These are phyloP conservation scores for Xylaria sp. DNA, from an alignment of 2,329 filamentous ascomycete genomes.

Conservation along the genomic window DNA sequence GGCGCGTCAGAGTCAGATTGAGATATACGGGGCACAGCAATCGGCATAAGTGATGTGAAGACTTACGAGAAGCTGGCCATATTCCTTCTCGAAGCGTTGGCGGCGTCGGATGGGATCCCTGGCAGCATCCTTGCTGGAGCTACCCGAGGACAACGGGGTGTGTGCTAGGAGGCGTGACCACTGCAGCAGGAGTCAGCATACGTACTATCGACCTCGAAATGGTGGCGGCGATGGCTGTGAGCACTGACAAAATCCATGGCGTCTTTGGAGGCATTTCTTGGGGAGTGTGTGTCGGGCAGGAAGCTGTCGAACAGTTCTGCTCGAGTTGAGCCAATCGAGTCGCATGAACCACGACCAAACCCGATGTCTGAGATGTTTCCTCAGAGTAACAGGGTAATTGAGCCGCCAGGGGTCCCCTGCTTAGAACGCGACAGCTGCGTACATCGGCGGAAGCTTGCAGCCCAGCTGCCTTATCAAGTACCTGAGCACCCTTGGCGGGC, in stretches of 20 bases:
- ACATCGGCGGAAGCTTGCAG: too few relatives aligned
- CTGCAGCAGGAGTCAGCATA: slow-evolving; percentile 42
- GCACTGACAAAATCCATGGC: slow-evolving; percentile 61
- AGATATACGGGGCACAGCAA: too few relatives aligned
- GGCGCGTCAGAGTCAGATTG: not conserved
- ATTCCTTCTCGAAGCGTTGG: slow-evolving; percentile 69
- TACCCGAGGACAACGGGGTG: slow-evolving; percentile 58
- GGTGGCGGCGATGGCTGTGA: not conserved
- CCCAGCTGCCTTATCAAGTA: too few relatives aligned
- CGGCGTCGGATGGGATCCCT: slow-evolving; percentile 66
- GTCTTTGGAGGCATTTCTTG: slow-evolving; percentile 51
- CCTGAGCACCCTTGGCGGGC: too few relatives aligned
- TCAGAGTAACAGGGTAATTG: too few relatives aligned
- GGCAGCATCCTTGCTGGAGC: slow-evolving; percentile 60
- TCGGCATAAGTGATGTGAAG: not conserved
- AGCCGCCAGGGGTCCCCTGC: slow-evolving; percentile 15
- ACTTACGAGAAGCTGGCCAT: slow-evolving; percentile 62
- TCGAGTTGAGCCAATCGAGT: slow-evolving; percentile 4
- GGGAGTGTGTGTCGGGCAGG: slow-evolving; percentile 11
- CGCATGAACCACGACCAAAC: slow-evolving; percentile 21
- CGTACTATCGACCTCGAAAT: slow-evolving; percentile 8
- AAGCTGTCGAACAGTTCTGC: slow-evolving; percentile 2
- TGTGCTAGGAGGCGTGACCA: slow-evolving; percentile 70
- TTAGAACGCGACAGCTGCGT: too few relatives aligned
- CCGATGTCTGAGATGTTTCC: slow-evolving; percentile 23